Conservation (phyloP, 192 early-diverging fungal species). For the Coemansia sp. region DNA sequence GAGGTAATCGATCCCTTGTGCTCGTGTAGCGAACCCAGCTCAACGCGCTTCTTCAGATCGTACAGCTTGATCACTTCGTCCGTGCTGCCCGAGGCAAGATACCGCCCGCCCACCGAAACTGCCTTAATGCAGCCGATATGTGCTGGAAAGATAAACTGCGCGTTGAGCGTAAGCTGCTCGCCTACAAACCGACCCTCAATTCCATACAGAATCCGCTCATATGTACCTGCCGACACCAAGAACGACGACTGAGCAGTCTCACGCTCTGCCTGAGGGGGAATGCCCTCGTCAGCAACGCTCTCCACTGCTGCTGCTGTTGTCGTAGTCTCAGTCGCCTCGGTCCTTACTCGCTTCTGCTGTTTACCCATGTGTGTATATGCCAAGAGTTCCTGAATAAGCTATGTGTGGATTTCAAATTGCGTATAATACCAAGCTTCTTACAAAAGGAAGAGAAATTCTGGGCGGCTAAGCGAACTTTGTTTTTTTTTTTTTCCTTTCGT, state of each 20-base stretch:
- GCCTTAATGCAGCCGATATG: constrained; percentile 95
- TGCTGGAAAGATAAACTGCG: constrained; percentile 93
- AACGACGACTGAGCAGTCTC: constrained; percentile 40
- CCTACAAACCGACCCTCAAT: constrained; percentile 64
- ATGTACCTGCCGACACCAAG: constrained; percentile 74
- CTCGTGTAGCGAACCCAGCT: constrained; percentile 89
- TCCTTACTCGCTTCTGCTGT: constrained; percentile 24
- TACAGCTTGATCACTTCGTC: constrained; percentile 97
- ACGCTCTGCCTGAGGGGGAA: constrained; percentile 17
- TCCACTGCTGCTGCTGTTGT: constrained; percentile 4
- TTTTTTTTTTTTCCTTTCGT: background rate
- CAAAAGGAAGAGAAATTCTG: too few species aligned
- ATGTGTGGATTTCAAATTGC: background rate
- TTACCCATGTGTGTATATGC: constrained; percentile 9
- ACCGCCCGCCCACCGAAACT: constrained; percentile 73
- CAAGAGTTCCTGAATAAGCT: background rate
- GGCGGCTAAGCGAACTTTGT: background rate
- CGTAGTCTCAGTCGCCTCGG: background rate
- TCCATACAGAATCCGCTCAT: constrained; percentile 97
- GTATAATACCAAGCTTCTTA: background rate
- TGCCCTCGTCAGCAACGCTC: background rate
- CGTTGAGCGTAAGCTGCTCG: constrained; percentile 46
- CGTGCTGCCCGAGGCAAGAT: constrained; percentile 92
- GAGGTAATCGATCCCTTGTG: constrained; percentile 92
- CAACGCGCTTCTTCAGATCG: constrained; percentile 83